Evolutionary conservation across 2,329 filamentous ascomycete species (phyloP).

Genomic region (Karstenula rhodostoma): DNA sequence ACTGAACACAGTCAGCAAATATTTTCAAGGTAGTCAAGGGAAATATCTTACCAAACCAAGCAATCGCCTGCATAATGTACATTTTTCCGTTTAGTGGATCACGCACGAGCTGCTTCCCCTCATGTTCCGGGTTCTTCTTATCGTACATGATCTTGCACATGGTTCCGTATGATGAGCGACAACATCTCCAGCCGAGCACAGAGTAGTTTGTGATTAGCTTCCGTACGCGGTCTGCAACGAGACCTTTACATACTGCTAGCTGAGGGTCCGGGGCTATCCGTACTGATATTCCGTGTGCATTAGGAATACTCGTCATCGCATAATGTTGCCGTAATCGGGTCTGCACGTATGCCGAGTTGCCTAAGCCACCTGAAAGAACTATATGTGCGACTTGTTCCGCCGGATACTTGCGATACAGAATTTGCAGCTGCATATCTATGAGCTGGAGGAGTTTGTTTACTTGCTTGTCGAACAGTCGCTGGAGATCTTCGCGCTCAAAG

Average conservation of each 20-base stretch:
- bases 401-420: constrained; percentile 38
- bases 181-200: constrained; percentile 54
- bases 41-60: constrained; percentile 38
- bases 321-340: constrained; percentile 46
- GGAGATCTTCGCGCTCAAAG: constrained; percentile 44
- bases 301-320: constrained; percentile 30
- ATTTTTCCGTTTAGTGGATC: constrained; percentile 46
- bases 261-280: constrained; percentile 59
- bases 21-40: not conserved
- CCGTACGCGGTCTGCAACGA: constrained; percentile 62
- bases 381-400: constrained; percentile 46
- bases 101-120: constrained; percentile 29
- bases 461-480: constrained; percentile 47
- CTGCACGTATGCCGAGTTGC: constrained; percentile 54
- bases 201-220: constrained; percentile 53
- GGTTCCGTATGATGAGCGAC: constrained; percentile 48
- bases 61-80: constrained; percentile 48
- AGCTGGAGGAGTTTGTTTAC: constrained; percentile 46
- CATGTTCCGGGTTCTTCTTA: constrained; percentile 43
- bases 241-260: constrained; percentile 63
- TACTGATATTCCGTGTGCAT: constrained; percentile 36
- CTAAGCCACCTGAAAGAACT: constrained; percentile 54
- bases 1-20: constrained; percentile 19
- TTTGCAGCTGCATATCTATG: constrained; percentile 46
- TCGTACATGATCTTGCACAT: constrained; percentile 49